Conservation (phyloP, 2,329 filamentous ascomycete species). For the Nemania abortiva region DNA sequence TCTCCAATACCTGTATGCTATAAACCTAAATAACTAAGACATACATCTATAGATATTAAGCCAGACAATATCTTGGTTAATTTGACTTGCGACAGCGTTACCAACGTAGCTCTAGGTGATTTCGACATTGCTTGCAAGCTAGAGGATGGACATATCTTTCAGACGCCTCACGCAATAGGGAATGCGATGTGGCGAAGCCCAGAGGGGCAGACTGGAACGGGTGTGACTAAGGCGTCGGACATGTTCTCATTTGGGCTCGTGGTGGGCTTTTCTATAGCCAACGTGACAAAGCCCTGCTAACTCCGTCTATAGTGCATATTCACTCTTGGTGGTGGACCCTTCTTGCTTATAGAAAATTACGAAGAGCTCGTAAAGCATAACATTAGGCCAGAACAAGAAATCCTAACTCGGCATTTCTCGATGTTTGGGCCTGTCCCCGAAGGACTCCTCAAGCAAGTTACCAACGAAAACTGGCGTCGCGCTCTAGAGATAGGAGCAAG, state of each 20-base stretch:
- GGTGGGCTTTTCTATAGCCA: constrained; percentile 46
- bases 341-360: constrained; percentile 40
- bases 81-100: constrained; percentile 52
- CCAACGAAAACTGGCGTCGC: constrained; percentile 43
- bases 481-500: constrained; percentile 8
- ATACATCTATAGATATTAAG: no score
- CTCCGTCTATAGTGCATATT: constrained; percentile 51
- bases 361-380: constrained; percentile 21
- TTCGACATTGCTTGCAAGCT: constrained; percentile 53
- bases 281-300: constrained; percentile 39
- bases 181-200: constrained; percentile 57
- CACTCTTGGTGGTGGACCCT: constrained; percentile 51
- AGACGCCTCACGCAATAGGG: constrained; percentile 50
- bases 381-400: constrained; percentile 49
- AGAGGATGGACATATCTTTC: constrained; percentile 45
- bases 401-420: constrained; percentile 51
- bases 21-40: constrained; percentile 38
- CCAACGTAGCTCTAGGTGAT: constrained; percentile 52
- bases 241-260: constrained; percentile 56
- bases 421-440: constrained; percentile 53
- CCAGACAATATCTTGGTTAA: constrained; percentile 55
- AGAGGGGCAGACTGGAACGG: constrained; percentile 53
- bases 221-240: constrained; percentile 53
- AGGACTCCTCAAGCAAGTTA: constrained; percentile 49
- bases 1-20: background rate